Evolutionary conservation across 2,329 filamentous ascomycete species (phyloP), one percentile per base, ranked within the genome.

Genomic region (Stagonosporopsis cucurbitacearum): DNA sequence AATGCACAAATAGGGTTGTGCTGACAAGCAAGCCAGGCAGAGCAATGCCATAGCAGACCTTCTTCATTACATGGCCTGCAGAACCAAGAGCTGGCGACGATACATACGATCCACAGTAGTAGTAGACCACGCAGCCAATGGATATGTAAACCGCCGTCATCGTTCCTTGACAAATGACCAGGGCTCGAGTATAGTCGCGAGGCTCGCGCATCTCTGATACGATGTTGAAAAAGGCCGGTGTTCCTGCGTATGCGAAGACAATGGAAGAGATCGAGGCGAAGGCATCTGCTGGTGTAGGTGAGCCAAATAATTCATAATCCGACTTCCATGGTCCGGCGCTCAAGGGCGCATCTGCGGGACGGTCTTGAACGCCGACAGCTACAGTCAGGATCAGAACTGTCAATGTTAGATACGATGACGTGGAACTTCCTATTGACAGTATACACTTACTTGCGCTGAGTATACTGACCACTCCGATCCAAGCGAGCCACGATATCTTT

Each of bases 221-320:
- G 69, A 90, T 83, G 62, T 80, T 82, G 74, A 89, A 90, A 76
- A 89, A 90, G 58, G 86, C 86, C 23, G 86, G 84, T 65, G 88
- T 86, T 36, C 86, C 86, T 49, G 75, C 77, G 45, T 68, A 59
- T n/a, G 57, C 49, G 28, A 69, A 69, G 9, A 69, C 66, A 11
- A 69, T 53, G n/a, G 62, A 63, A 22, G 60, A 66, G 23, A 61
- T 47, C 8, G 64, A 62, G 26, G 62, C 67, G 28, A 65, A 58
- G 19, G 64, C 65, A 15, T 66, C 59, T 2, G 63, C 57, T 5
- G 62, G 45, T 39, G 42, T 59, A 6, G 65, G 63, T 15, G 32
- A 54, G n/a, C 46, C 54, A 35, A 67, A 58, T 0, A 68, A 54
- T 20, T 62, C 49, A 22, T 54, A 69, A 45, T 69, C 63, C 0